A percentile compares a stretch with the other conserved stretches of the same genome.
Conservation (phyloP, 1,284 basidiomycete species). For the Boletus semigastroideus region DNA sequence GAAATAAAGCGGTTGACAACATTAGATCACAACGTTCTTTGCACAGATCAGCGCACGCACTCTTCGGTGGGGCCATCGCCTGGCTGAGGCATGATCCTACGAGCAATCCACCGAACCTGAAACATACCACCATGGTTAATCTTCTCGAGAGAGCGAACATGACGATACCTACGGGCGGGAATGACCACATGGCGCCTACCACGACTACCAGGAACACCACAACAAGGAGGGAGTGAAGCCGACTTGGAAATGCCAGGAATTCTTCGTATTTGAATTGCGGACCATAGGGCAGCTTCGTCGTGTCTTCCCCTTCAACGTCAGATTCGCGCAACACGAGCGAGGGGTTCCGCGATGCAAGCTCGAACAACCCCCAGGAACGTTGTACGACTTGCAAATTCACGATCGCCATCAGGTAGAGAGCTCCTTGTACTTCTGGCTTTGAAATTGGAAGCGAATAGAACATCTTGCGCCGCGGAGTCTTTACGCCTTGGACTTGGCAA, state of each 20-base stretch:
- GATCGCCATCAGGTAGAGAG: slow-evolving; percentile 60
- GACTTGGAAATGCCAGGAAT: slow-evolving; percentile 49
- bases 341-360: slow-evolving; percentile 33
- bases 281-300: slow-evolving; percentile 49
- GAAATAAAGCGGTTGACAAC: slow-evolving; percentile 2
- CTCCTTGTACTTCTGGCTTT: slow-evolving; percentile 49
- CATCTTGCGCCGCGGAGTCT: slow-evolving; percentile 37
- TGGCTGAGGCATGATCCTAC: slow-evolving; percentile 43
- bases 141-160: background rate
- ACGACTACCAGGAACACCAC: slow-evolving; percentile 21
- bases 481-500: slow-evolving; percentile 42
- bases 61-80: slow-evolving; percentile 65
- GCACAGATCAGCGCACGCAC: slow-evolving; percentile 36
- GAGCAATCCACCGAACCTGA: slow-evolving; percentile 54
- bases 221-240: slow-evolving; percentile 42
- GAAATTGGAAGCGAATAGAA: slow-evolving; percentile 51
- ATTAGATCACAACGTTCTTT: slow-evolving; percentile 2
- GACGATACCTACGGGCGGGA: slow-evolving; percentile 25
- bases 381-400: slow-evolving; percentile 72
- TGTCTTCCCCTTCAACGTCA: slow-evolving; percentile 12
- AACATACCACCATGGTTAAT: slow-evolving; percentile 3
- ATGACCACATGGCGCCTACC: slow-evolving; percentile 14
- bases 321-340: slow-evolving; percentile 15
- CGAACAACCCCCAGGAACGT: slow-evolving; percentile 75
- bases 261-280: slow-evolving; percentile 74